These are phyloP conservation scores for Phytophthora litchii DNA, from an alignment of 352 stramenopile genomes.

Conservation along the genomic window DNA sequence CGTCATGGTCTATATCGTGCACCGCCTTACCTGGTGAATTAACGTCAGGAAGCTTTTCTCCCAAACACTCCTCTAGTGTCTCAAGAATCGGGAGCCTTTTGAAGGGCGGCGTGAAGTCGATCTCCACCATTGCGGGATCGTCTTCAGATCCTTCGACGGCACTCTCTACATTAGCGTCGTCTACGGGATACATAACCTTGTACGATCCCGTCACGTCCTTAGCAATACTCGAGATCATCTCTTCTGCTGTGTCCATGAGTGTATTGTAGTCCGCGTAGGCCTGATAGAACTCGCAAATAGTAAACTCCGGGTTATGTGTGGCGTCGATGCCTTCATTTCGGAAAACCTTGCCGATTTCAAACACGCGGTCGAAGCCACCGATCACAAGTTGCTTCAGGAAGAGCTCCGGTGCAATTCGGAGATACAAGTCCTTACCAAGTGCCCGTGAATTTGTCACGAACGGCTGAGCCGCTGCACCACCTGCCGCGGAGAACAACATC, in stretches of 20 bases:
- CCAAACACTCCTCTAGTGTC: constrained; percentile 93
- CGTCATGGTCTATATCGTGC: too few relatives aligned
- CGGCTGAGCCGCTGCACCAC: constrained; percentile 96
- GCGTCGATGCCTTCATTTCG: constrained; percentile 98
- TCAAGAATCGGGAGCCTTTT: constrained; percentile 96
- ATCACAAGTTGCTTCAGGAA: constrained; percentile 97
- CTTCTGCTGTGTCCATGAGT: constrained; percentile 98
- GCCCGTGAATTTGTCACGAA: constrained; percentile 99
- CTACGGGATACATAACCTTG: constrained; percentile 95
- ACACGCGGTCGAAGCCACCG: constrained; percentile 97
- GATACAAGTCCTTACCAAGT: constrained; percentile 95
- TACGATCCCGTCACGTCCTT: constrained; percentile 96
- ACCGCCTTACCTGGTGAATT: constrained; percentile 54
- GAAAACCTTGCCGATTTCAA: constrained; percentile 99
- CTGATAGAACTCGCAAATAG: constrained; percentile 99
- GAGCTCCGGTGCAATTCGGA: constrained; percentile 97
- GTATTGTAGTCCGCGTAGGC: constrained; percentile 99
- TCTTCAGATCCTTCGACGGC: constrained; percentile 14
- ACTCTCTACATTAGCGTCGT: constrained; percentile 43
- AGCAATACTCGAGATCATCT: constrained; percentile 97
- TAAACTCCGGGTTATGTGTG: constrained; percentile 99
- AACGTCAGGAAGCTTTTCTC: constrained; percentile 70
- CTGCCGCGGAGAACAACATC: constrained; percentile 98
- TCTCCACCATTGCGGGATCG: constrained; percentile 70
- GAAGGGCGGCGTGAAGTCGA: constrained; percentile 99